These are phyloP conservation scores for Cichorium intybus DNA, from an alignment of 140 eudicot genomes.

Conservation along the genomic window DNA sequence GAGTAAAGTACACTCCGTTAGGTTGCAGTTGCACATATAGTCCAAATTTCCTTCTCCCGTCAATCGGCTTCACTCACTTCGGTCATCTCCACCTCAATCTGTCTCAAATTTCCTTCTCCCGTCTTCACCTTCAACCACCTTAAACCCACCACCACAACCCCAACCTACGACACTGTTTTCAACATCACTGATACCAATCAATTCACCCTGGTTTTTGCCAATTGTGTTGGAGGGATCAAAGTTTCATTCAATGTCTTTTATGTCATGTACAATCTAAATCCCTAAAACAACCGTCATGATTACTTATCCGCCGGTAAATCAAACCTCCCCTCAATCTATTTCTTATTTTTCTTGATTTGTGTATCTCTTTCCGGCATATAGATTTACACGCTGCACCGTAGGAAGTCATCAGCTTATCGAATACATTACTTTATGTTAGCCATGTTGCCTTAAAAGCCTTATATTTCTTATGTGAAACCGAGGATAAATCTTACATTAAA, in stretches of 20 bases:
- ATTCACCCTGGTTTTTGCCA: constrained; percentile 41
- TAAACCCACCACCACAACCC: constrained; percentile 31
- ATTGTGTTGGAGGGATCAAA: constrained; percentile 28
- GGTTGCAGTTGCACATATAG: too few relatives aligned
- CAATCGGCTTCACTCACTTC: constrained; percentile 54
- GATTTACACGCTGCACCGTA: constrained; percentile 28
- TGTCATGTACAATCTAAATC: constrained; percentile 38
- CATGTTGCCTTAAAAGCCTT: constrained; percentile 37
- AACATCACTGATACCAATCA: constrained; percentile 32
- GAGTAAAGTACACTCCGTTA: too few relatives aligned
- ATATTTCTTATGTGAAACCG: constrained; percentile 47
- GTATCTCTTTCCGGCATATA: constrained; percentile 25
- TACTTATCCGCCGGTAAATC: constrained; percentile 57
- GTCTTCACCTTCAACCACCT: constrained; percentile 36
- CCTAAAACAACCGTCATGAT: constrained; percentile 27
- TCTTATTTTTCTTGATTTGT: constrained; percentile 34
- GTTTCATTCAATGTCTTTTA: constrained; percentile 40
- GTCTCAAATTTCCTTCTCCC: constrained; percentile 28
- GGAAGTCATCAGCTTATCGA: constrained; percentile 26
- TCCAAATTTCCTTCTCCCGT: too few relatives aligned
- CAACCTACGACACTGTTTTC: constrained; percentile 18
- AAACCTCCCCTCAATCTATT: constrained; percentile 34
- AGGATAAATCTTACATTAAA: constrained; percentile 46
- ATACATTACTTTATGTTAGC: constrained; percentile 51
- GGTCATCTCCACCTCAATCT: constrained; percentile 48